A percentile compares a stretch with the other conserved stretches of the same genome.
Evolutionary conservation across 257 asterid species (phyloP).

Genomic region (Solanum phureja): DNA sequence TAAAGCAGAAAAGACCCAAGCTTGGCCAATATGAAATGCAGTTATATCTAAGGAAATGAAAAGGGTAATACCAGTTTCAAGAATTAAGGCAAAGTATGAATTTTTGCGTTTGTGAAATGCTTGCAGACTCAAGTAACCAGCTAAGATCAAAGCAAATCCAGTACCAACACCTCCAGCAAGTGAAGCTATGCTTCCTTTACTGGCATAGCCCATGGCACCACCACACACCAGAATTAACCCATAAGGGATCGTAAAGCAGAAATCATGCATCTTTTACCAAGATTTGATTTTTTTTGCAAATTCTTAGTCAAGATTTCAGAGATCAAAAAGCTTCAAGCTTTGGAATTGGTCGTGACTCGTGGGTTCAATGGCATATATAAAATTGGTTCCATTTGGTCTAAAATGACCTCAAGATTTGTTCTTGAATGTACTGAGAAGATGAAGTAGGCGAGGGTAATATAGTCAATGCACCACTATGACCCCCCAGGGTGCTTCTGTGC

Average conservation of each 20-base stretch:
- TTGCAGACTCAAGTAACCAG: slow-evolving; percentile 88
- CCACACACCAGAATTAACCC: slow-evolving; percentile 67
- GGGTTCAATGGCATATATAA: background rate
- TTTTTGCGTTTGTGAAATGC: slow-evolving; percentile 76
- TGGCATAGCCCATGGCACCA: slow-evolving; percentile 73
- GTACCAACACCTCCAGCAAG: slow-evolving; percentile 81
- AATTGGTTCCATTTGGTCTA: background rate
- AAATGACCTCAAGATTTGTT: background rate
- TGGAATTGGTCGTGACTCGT: background rate
- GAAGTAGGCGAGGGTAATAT: background rate
- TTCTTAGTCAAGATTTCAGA: background rate
- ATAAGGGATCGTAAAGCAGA: slow-evolving; percentile 95
- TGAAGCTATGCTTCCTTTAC: slow-evolving; percentile 77
- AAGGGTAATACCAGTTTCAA: slow-evolving; percentile 57
- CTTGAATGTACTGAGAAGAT: background rate
- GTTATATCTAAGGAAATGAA: background rate
- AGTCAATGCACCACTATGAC: background rate
- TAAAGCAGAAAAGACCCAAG: background rate
- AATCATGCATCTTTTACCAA: slow-evolving; percentile 71
- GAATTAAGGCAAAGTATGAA: slow-evolving; percentile 62
- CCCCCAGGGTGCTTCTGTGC: background rate
- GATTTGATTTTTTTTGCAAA: background rate
- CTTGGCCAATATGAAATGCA: background rate
- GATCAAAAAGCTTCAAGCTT: background rate
- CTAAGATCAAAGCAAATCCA: slow-evolving; percentile 63